Conservation (phyloP, 2,329 filamentous ascomycete genomes). For the Karstenula rhodostoma region DNA sequence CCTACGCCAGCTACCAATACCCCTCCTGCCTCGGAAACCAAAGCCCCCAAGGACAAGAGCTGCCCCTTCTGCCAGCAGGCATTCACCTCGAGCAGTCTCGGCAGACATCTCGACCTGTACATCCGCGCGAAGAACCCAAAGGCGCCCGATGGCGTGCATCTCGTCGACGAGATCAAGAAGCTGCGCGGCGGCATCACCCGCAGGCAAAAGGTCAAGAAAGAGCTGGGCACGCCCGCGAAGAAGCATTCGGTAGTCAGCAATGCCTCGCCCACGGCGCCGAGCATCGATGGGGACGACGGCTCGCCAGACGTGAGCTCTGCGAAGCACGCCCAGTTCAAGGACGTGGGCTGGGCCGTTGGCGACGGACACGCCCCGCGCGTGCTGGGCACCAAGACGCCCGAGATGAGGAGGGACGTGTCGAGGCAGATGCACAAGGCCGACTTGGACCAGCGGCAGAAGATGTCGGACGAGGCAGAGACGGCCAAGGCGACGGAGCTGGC, state of each 20-base stretch:
- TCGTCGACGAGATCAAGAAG: constrained; percentile 87
- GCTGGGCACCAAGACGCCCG: constrained; percentile 56
- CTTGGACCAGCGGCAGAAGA: constrained; percentile 69
- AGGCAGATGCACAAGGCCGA: constrained; percentile 61
- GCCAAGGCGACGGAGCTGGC: constrained; percentile 85
- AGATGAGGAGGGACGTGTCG: constrained; percentile 46
- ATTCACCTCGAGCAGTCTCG: constrained; percentile 93
- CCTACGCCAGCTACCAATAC: constrained; percentile 18
- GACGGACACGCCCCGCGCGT: constrained; percentile 68
- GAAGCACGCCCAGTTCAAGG: constrained; percentile 59
- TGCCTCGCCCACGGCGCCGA: constrained; percentile 37
- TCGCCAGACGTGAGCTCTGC: constrained; percentile 27
- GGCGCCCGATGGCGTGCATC: constrained; percentile 82
- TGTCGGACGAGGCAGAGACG: constrained; percentile 78
- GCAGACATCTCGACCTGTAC: constrained; percentile 91
- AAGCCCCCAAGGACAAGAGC: constrained; percentile 79
- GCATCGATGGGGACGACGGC: constrained; percentile 26
- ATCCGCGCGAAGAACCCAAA: constrained; percentile 94
- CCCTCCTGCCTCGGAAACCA: constrained; percentile 45
- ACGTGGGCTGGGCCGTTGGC: constrained; percentile 79
- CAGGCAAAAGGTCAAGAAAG: constrained; percentile 74
- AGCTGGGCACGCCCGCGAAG: constrained; percentile 28
- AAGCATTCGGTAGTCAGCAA: constrained; percentile 35
- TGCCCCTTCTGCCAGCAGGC: constrained; percentile 89
- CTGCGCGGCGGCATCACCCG: constrained; percentile 83